These are phyloP conservation scores for Gracilaria gracilis DNA, from an alignment of 23 red algal species.

Conservation along the genomic window DNA sequence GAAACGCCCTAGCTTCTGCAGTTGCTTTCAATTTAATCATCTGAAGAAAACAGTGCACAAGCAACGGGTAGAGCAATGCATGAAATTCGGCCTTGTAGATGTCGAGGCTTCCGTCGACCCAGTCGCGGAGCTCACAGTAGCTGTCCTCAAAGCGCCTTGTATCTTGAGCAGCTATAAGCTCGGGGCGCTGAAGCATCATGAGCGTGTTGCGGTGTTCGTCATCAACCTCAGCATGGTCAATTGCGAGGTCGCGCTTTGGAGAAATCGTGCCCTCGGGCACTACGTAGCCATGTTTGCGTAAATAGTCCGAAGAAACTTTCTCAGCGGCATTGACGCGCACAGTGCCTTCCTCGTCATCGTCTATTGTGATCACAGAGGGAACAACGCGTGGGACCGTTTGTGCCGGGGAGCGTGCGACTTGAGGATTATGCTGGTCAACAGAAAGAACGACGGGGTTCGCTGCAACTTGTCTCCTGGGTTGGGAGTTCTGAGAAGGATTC, in stretches of 20 bases:
- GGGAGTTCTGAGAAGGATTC: constrained; percentile 12
- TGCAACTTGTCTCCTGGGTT: background rate
- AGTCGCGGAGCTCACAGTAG: constrained; percentile 77
- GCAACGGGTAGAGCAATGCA: constrained; percentile 87
- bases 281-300: constrained; percentile 57
- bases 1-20: constrained; percentile 52
- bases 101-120: constrained; percentile 93
- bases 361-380: background rate
- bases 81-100: constrained; percentile 92
- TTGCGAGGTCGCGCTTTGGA: constrained; percentile 22
- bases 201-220: constrained; percentile 67
- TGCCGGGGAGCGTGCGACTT: background rate
- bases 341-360: constrained; percentile 31
- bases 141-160: constrained; percentile 52
- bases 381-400: background rate
- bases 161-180: constrained; percentile 32
- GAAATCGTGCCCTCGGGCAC: constrained; percentile 31
- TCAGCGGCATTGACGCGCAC: constrained; percentile 27
- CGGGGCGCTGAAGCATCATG: constrained; percentile 56
- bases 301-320: constrained; percentile 39
- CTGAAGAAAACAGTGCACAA: constrained; percentile 92
- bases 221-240: constrained; percentile 48
- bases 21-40: constrained; percentile 72
- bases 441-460: background rate
- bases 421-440: constrained; percentile 13